Percentiles rank a stretch among this genome's conserved stretches.
These are phyloP conservation scores for Baudoinia panamericana DNA, from an alignment of 495 filamentous ascomycete species.

Conservation along the genomic window DNA sequence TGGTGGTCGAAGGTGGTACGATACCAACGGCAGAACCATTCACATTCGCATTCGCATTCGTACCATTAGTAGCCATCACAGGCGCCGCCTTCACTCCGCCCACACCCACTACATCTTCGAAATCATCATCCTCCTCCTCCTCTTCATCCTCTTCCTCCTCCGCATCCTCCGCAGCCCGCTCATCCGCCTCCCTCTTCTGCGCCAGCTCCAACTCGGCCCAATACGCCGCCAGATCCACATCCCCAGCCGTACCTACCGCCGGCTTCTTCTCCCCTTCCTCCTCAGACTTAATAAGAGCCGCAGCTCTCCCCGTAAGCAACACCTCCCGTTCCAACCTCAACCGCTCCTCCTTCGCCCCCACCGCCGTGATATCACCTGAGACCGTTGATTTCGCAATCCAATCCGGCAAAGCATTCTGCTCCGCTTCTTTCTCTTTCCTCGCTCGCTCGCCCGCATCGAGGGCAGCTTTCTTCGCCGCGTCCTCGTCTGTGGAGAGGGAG, in stretches of 20 bases:
- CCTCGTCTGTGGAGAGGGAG: constrained; percentile 52
- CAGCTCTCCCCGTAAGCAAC: constrained; percentile 5
- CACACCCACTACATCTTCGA: constrained; percentile 29
- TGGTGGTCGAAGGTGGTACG: not conserved
- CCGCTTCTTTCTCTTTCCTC: constrained; percentile 58
- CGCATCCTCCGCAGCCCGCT: not conserved
- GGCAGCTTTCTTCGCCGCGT: constrained; percentile 63
- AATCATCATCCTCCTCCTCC: constrained; percentile 20
- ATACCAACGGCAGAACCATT: not conserved
- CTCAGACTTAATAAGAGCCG: constrained; percentile 29
- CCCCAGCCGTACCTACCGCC: constrained; percentile 33
- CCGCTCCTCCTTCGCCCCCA: constrained; percentile 19
- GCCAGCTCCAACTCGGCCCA: constrained; percentile 9
- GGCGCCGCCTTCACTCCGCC: not conserved
- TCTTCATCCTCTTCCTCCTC: constrained; percentile 11
- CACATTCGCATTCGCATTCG: not conserved
- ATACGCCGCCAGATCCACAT: constrained; percentile 28
- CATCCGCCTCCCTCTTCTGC: constrained; percentile 1
- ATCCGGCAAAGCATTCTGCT: constrained; percentile 72
- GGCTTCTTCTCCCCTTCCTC: constrained; percentile 37
- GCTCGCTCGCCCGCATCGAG: constrained; percentile 51
- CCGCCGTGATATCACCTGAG: constrained; percentile 26
- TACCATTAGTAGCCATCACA: not conserved
- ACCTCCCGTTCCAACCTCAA: constrained; percentile 13
- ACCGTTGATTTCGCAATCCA: constrained; percentile 90